Evolutionary conservation across 768 basidiomycete species (phyloP).

Genomic region (Collybia sordida): DNA sequence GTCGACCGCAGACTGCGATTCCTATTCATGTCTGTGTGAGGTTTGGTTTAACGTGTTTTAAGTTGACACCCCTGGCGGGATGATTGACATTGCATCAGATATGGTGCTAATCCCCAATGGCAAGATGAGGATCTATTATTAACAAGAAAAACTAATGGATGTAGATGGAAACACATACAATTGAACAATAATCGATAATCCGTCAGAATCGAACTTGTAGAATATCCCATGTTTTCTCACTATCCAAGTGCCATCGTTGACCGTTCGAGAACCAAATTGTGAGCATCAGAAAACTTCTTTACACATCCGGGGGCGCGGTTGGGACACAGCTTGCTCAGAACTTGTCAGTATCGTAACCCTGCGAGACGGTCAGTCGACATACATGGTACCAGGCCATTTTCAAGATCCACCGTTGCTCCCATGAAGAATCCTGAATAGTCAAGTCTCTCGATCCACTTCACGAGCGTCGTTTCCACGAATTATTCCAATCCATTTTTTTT

Average conservation of each 20-base stretch:
- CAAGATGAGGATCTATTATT: too few relatives aligned
- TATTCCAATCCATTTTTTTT: slow-evolving; percentile 6
- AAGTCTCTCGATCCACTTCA: slow-evolving; percentile 17
- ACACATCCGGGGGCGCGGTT: slow-evolving; percentile 11
- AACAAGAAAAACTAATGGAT: too few relatives aligned
- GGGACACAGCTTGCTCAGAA: slow-evolving; percentile 1
- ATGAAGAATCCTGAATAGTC: slow-evolving; percentile 6
- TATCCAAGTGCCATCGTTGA: slow-evolving; percentile 4
- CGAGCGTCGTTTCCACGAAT: slow-evolving; percentile 10
- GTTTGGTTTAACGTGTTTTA: too few relatives aligned
- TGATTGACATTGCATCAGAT: too few relatives aligned
- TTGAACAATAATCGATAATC: too few relatives aligned
- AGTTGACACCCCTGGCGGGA: too few relatives aligned
- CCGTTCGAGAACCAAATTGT: slow-evolving; percentile 9
- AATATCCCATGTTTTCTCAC: too few relatives aligned
- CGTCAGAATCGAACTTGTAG: too few relatives aligned
- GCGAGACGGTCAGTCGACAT: not conserved
- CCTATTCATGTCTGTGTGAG: too few relatives aligned
- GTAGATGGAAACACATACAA: too few relatives aligned
- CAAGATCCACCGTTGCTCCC: slow-evolving; percentile 8
- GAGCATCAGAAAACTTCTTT: slow-evolving; percentile 10
- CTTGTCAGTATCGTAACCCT: not conserved
- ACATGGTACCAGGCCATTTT: slow-evolving; percentile 16
- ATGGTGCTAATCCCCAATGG: too few relatives aligned
- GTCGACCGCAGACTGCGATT: too few relatives aligned